Conservation (phyloP, 306 rosid species). For the Prinsepia uniflora region DNA sequence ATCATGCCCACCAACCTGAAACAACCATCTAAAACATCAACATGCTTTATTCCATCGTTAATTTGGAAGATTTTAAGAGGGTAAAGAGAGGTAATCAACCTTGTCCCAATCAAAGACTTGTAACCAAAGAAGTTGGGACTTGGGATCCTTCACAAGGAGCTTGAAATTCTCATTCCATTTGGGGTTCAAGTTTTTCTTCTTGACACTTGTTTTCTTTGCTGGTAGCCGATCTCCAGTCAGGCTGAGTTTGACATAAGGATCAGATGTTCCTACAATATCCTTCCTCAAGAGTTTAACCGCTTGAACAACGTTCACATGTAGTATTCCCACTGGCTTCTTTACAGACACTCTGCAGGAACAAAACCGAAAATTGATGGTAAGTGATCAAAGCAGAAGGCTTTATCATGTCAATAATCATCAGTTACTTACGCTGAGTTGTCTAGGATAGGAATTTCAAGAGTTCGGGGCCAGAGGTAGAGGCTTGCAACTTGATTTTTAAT, state of each 20-base stretch:
- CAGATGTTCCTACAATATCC: slow-evolving; percentile 86
- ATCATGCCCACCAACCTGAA: slow-evolving; percentile 82
- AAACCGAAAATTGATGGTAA: neutral
- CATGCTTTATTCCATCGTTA: neutral
- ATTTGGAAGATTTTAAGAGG: neutral
- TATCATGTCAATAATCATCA: slow-evolving; percentile 7
- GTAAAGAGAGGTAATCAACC: slow-evolving; percentile 39
- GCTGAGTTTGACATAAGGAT: slow-evolving; percentile 85
- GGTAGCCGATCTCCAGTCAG: slow-evolving; percentile 66
- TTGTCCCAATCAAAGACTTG: slow-evolving; percentile 96
- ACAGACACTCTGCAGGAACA: slow-evolving; percentile 43
- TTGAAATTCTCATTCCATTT: slow-evolving; percentile 89
- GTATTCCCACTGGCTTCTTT: slow-evolving; percentile 89
- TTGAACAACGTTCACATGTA: slow-evolving; percentile 75
- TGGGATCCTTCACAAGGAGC: slow-evolving; percentile 70
- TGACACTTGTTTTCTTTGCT: slow-evolving; percentile 70
- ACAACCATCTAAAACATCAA: neutral
- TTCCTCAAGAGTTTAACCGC: slow-evolving; percentile 81
- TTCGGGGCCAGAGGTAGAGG: slow-evolving; percentile 84
- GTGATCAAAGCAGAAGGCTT: slow-evolving; percentile 8
- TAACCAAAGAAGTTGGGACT: slow-evolving; percentile 67
- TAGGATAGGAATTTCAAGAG: slow-evolving; percentile 68
- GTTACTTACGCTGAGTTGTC: slow-evolving; percentile 62
- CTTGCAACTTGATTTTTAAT: slow-evolving; percentile 64
- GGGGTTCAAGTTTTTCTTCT: slow-evolving; percentile 81